These are phyloP conservation scores for Xylaria sp. DNA, from an alignment of 2,329 filamentous ascomycete genomes.

Conservation along the genomic window DNA sequence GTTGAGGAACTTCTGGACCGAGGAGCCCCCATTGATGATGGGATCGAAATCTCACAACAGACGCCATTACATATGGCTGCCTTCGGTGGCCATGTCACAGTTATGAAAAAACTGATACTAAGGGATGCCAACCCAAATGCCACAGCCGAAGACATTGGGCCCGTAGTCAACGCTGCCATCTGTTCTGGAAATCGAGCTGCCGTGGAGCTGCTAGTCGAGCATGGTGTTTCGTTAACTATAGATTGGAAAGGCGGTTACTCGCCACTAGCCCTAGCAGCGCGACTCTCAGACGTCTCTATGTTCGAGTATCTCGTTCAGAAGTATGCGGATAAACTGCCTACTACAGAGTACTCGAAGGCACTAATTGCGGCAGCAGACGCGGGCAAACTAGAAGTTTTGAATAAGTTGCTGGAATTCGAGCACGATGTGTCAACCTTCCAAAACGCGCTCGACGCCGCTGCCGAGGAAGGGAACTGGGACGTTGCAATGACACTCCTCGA, in stretches of 20 bases:
- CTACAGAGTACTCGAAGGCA: constrained; percentile 48
- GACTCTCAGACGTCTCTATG: constrained; percentile 47
- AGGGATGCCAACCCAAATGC: constrained; percentile 47
- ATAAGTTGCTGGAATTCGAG: constrained; percentile 45
- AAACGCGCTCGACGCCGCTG: constrained; percentile 42
- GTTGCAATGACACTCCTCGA: constrained; percentile 45
- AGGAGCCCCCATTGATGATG: constrained; percentile 44
- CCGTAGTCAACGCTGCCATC: constrained; percentile 50
- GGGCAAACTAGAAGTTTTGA: constrained; percentile 48
- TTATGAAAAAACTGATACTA: constrained; percentile 48
- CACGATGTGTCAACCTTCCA: constrained; percentile 44
- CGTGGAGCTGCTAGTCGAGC: constrained; percentile 47
- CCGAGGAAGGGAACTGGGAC: constrained; percentile 46
- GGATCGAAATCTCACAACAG: constrained; percentile 38
- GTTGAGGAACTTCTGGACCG: constrained; percentile 45
- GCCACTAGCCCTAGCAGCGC: constrained; percentile 47
- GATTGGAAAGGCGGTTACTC: constrained; percentile 40
- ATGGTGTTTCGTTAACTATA: constrained; percentile 44
- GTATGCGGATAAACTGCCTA: constrained; percentile 47
- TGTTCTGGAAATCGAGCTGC: constrained; percentile 48
- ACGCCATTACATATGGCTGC: constrained; percentile 50
- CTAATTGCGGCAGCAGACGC: constrained; percentile 46
- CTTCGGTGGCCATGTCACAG: constrained; percentile 45
- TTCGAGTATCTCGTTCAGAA: constrained; percentile 49
- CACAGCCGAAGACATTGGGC: constrained; percentile 35